phyloP scores from a whole-genome alignment of 768 basidiomycete species.

The Collybia nuda region DNA sequence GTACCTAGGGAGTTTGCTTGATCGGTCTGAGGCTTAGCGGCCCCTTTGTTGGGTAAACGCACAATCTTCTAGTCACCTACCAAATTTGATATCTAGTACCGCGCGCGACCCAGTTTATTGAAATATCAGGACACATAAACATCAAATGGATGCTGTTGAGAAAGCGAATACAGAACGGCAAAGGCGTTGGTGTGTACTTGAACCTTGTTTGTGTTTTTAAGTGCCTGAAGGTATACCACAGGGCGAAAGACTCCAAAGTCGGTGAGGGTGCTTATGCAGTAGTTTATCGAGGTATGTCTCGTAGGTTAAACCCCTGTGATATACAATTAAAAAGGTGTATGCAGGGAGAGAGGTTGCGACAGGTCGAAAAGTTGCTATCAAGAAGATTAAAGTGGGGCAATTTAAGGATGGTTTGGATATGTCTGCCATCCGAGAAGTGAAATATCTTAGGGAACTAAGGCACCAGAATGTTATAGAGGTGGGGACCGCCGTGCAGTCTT shows the following conservation, averaged over 20 bases:
- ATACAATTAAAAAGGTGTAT: background rate
- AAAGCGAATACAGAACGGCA: slow-evolving; percentile 74
- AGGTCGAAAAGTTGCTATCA: slow-evolving; percentile 89
- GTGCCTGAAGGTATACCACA: slow-evolving; percentile 19
- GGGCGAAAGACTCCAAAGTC: slow-evolving; percentile 80
- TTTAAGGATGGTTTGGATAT: slow-evolving; percentile 99
- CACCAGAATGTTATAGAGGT: slow-evolving; percentile 97
- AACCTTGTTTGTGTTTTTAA: background rate
- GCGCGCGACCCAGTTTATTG: too few species aligned
- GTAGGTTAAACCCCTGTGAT: background rate
- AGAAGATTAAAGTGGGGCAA: slow-evolving; percentile 96
- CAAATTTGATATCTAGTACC: too few species aligned
- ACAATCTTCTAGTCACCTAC: too few species aligned
- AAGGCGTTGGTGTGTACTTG: slow-evolving; percentile 53
- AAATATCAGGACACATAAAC: background rate
- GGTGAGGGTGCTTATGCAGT: slow-evolving; percentile 96
- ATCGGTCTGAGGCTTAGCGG: too few species aligned
- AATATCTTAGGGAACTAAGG: slow-evolving; percentile 89
- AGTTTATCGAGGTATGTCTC: slow-evolving; percentile 78
- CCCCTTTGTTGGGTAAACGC: too few species aligned
- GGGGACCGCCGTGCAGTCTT: slow-evolving; percentile 11
- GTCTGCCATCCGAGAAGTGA: slow-evolving; percentile 98
- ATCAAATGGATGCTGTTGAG: slow-evolving; percentile 78
- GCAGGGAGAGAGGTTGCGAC: slow-evolving; percentile 74
- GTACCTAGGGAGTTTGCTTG: too few species aligned